Evolutionary conservation across 148 eudicot species (phyloP).

Genomic region (Arctostaphylos glauca): DNA sequence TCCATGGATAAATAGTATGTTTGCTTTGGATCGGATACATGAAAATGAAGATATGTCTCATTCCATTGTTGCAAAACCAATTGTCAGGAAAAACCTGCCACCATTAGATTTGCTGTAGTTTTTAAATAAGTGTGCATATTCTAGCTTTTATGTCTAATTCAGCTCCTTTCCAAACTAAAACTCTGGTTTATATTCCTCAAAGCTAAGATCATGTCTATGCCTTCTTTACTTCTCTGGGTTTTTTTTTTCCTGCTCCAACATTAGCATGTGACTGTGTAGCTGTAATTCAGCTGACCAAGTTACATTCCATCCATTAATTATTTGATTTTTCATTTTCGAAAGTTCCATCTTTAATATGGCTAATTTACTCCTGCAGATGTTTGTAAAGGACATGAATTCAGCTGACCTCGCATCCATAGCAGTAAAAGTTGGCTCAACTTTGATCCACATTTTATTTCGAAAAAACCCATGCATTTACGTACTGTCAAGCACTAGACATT

Average conservation of each 20-base stretch:
- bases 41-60: slow-evolving; percentile 79
- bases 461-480: too few species aligned
- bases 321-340: neutral
- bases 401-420: neutral
- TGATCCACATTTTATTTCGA: too few species aligned
- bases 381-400: neutral
- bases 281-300: neutral
- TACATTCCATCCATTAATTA: neutral
- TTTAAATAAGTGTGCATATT: neutral
- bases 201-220: neutral
- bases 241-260: neutral
- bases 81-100: slow-evolving; percentile 9
- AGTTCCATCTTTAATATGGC: neutral
- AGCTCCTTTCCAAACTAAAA: too few species aligned
- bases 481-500: too few species aligned
- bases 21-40: slow-evolving; percentile 86
- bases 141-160: neutral
- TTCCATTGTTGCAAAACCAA: slow-evolving; percentile 88
- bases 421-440: neutral
- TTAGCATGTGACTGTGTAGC: neutral
- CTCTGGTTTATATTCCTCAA: neutral
- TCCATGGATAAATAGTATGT: slow-evolving; percentile 99
- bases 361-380: neutral
- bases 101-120: slow-evolving; percentile 17
- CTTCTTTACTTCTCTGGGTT: neutral